Conservation (phyloP, 2,329 filamentous ascomycete species). For the Exophiala viscosa region DNA sequence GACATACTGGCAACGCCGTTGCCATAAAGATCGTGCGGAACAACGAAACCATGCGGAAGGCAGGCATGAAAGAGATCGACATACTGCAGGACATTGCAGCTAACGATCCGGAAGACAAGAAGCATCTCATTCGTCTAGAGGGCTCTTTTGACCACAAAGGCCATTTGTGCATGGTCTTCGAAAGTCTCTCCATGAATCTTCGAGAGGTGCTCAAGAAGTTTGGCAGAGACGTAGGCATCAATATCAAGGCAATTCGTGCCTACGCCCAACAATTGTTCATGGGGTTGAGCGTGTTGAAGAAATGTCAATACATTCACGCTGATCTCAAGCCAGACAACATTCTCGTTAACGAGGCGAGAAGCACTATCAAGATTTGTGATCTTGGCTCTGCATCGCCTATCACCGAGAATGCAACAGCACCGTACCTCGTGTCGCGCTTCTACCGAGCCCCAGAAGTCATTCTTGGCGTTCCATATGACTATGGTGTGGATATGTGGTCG, state of each 20-base stretch:
- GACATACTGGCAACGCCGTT: constrained; percentile 69
- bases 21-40: constrained; percentile 98
- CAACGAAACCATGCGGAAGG: constrained; percentile 87
- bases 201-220: constrained; percentile 94
- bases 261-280: constrained; percentile 96
- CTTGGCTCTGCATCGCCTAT: constrained; percentile 91
- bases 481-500: constrained; percentile 94
- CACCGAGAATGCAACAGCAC: constrained; percentile 86
- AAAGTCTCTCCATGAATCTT: constrained; percentile 86
- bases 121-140: constrained; percentile 85
- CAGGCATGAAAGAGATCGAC: constrained; percentile 88
- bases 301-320: constrained; percentile 89
- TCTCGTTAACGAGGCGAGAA: constrained; percentile 79
- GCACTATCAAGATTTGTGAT: constrained; percentile 89
- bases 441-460: constrained; percentile 97
- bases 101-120: constrained; percentile 81
- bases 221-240: constrained; percentile 89
- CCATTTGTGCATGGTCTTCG: constrained; percentile 94
- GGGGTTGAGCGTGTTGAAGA: constrained; percentile 79
- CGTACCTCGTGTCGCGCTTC: constrained; percentile 94
- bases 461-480: constrained; percentile 91
- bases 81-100: constrained; percentile 84
- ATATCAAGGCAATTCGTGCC: constrained; percentile 76
- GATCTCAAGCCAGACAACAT: constrained; percentile 99
- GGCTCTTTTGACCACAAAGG: constrained; percentile 89